Conservation (phyloP, 202 grass and related monocot genomes). For the Digitaria exilis region DNA sequence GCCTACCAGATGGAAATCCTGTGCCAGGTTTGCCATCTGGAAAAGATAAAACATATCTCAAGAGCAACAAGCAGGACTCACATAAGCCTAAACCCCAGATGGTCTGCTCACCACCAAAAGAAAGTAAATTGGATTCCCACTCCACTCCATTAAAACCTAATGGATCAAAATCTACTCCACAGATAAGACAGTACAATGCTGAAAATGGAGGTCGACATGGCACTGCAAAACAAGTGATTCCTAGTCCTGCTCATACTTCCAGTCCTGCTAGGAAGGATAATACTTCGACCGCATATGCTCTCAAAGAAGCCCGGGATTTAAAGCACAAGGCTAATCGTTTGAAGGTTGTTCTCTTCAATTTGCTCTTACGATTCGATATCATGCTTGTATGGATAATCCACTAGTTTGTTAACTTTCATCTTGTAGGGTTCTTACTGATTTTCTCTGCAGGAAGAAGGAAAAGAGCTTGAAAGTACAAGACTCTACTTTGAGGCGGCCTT, state of each 20-base stretch:
- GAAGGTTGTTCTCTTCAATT: conserved; percentile 63
- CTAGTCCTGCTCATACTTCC: conserved; percentile 58
- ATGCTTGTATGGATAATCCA: conserved; percentile 12
- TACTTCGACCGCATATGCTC: conserved; percentile 58
- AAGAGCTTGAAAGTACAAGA: conserved; percentile 61
- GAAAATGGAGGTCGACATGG: conserved; percentile 64
- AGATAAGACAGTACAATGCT: conserved; percentile 53
- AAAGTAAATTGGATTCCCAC: conserved; percentile 48
- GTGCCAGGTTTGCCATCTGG: conserved; percentile 42
- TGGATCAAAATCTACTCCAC: conserved; percentile 54
- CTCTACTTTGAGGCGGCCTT: conserved; percentile 91
- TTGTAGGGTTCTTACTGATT: conserved; percentile 43
- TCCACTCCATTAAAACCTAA: conserved; percentile 52
- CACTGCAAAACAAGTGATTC: conserved; percentile 54
- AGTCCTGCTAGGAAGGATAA: conserved; percentile 77
- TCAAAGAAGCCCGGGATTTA: conserved; percentile 88
- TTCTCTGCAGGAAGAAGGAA: conserved; percentile 56
- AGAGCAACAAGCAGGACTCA: conserved; percentile 58
- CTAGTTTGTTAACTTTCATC: conserved; percentile 12
- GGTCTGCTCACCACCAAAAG: conserved; percentile 54
- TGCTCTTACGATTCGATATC: conserved; percentile 24
- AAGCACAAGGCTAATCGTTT: conserved; percentile 98
- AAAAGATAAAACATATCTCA: conserved; percentile 59
- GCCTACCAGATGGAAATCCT: conserved; percentile 39
- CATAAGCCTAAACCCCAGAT: conserved; percentile 46